These are phyloP conservation scores for Blastobotrys persicus DNA, from an alignment of 1,139 yeast species.

Conservation along the genomic window DNA sequence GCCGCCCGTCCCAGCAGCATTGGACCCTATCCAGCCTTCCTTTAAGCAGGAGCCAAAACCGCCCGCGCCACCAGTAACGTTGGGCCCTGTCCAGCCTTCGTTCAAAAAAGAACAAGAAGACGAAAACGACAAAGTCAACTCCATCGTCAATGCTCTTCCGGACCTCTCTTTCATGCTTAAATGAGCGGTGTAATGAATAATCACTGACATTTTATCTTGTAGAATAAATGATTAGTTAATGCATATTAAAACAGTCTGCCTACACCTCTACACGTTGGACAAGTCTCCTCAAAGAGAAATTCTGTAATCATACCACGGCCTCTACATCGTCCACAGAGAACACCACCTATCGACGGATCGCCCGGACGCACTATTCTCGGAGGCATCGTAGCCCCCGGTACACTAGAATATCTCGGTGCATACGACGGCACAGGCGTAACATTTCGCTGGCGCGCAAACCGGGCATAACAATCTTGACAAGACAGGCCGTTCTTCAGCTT, in stretches of 20 bases:
- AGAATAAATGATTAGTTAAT: background rate
- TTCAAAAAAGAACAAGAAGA: constrained; percentile 18
- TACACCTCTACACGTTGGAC: constrained; percentile 57
- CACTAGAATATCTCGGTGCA: constrained; percentile 12
- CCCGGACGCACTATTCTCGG: constrained; percentile 57
- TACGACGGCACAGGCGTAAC: constrained; percentile 11
- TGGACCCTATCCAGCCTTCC: constrained; percentile 26
- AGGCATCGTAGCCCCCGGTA: constrained; percentile 34
- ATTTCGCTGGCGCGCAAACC: constrained; percentile 47
- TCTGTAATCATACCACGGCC: constrained; percentile 59
- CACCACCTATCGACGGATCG: constrained; percentile 81
- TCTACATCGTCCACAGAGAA: constrained; percentile 71
- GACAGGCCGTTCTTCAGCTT: constrained; percentile 61
- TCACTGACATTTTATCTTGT: too few species aligned
- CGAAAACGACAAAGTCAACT: constrained; percentile 25
- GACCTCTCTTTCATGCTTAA: constrained; percentile 27
- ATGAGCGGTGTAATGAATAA: too few species aligned
- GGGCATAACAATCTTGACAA: constrained; percentile 71
- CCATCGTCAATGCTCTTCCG: constrained; percentile 28
- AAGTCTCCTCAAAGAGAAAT: constrained; percentile 31
- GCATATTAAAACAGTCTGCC: constrained; percentile 48
- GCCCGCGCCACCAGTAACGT: constrained; percentile 14
- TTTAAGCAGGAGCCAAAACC: constrained; percentile 17
- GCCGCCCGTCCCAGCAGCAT: constrained; percentile 13
- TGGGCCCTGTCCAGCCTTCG: constrained; percentile 26